Evolutionary conservation across 2,329 filamentous ascomycete genomes (phyloP).

Genomic region (Aspergillus chevalieri): DNA sequence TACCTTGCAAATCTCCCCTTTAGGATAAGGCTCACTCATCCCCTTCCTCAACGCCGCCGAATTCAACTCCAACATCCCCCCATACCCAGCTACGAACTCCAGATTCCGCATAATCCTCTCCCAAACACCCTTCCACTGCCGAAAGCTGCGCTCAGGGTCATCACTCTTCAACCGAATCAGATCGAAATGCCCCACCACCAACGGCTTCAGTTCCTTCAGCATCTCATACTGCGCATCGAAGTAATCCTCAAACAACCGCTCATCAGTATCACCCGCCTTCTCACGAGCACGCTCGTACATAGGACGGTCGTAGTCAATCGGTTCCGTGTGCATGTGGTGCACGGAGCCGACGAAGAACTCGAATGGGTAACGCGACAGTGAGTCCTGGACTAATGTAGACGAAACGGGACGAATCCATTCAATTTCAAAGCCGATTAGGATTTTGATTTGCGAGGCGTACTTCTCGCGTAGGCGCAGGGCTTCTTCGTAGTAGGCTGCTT

Average conservation of each 20-base stretch:
- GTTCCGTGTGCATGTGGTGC: slow-evolving; percentile 79
- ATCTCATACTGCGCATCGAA: slow-evolving; percentile 84
- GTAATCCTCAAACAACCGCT: slow-evolving; percentile 72
- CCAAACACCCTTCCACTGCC: slow-evolving; percentile 63
- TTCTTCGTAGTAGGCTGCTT: slow-evolving; percentile 64
- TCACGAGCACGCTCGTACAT: slow-evolving; percentile 61
- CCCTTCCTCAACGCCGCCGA: slow-evolving; percentile 83
- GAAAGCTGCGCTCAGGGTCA: slow-evolving; percentile 58
- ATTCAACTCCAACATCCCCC: slow-evolving; percentile 84
- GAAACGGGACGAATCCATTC: slow-evolving; percentile 79
- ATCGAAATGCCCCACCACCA: slow-evolving; percentile 89
- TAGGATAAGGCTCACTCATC: slow-evolving; percentile 83
- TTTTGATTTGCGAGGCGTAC: slow-evolving; percentile 65
- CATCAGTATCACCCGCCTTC: slow-evolving; percentile 57
- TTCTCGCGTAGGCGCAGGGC: slow-evolving; percentile 64
- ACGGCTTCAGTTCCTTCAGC: slow-evolving; percentile 64
- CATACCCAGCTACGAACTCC: slow-evolving; percentile 62
- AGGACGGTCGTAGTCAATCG: slow-evolving; percentile 76
- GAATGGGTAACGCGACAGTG: slow-evolving; percentile 57
- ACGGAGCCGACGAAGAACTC: slow-evolving; percentile 92
- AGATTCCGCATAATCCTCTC: slow-evolving; percentile 67
- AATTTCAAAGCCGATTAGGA: slow-evolving; percentile 85
- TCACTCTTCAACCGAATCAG: slow-evolving; percentile 75
- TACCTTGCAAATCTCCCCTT: slow-evolving; percentile 68
- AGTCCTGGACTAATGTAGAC: slow-evolving; percentile 53